Evolutionary conservation across 2,329 filamentous ascomycete species (phyloP), one percentile per base, ranked within the genome.

Genomic region (Aspergillus sp.): DNA sequence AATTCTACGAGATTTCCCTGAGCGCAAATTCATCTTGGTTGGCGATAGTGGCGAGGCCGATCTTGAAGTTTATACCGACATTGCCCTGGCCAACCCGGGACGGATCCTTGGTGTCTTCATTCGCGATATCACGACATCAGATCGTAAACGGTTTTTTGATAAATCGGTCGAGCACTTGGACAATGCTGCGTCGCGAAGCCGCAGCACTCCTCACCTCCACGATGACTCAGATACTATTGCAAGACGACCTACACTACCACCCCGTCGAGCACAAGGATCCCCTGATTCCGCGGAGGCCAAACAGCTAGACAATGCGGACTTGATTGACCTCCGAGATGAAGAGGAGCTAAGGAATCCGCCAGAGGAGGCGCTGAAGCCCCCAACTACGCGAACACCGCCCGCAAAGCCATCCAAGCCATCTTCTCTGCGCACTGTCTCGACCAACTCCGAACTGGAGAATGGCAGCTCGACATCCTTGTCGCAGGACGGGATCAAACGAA

Each of bases 21-120:
- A 92, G 53, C 84, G 95, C 49, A 91, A 87, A 68, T 99, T 99
- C 70, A 85, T 99, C 2, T 83, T 99, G 2, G 90, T 98, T 10
- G 95, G 95, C 9, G 95, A 99, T 73, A 97, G 93, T 67, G 95
- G 96, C 42, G 95, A 99, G 76, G 95, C 94, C 7, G 96, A 99
- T 76, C 81, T 99, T 3, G 96, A 99, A 74, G 92, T 98, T 0
- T 99, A 99, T 71, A 97, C 93, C 0, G 95, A 99, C 63, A 84
- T 96, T n/a, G 93, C 90, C 0, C 71, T 94, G 36, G 87, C 90
- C 2, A 89, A 98, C 67, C 94, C 93, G 0, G 90, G 90, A 0
- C 86, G 91, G 29, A 87, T 99, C 2, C 80, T 92, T 31, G 95
- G 88, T 0, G 86, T 99, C 6, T 98, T 98, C 75, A 98, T 99